Percentiles rank a stretch among this genome's conserved stretches.
Evolutionary conservation across 2,329 filamentous ascomycete species (phyloP).

Genomic region (Tolypocladium tropicale): DNA sequence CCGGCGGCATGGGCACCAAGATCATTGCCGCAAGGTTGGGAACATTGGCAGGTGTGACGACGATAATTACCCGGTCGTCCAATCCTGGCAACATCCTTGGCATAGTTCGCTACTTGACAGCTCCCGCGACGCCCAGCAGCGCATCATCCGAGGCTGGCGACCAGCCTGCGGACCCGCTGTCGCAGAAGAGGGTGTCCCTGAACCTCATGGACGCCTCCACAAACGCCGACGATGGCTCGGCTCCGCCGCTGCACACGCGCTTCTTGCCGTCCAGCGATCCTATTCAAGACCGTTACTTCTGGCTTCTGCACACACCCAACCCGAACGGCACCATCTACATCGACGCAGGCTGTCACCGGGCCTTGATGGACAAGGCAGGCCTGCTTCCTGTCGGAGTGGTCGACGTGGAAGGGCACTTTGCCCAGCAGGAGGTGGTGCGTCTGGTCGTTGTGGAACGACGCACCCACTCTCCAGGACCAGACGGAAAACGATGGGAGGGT

Average conservation of each 20-base stretch:
- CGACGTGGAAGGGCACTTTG: constrained; percentile 79
- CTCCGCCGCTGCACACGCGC: constrained; percentile 67
- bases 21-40: constrained; percentile 87
- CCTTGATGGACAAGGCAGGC: constrained; percentile 73
- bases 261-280: constrained; percentile 79
- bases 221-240: constrained; percentile 12
- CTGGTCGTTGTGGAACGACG: constrained; percentile 69
- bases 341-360: constrained; percentile 76
- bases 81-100: constrained; percentile 83
- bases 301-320: constrained; percentile 85
- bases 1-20: constrained; percentile 96
- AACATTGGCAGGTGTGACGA: constrained; percentile 89
- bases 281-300: constrained; percentile 91
- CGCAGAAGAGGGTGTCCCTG: constrained; percentile 32
- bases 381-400: constrained; percentile 86
- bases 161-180: constrained; percentile 22
- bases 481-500: constrained; percentile 39
- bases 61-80: constrained; percentile 89
- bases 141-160: constrained; percentile 9
- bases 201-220: constrained; percentile 18
- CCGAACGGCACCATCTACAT: constrained; percentile 90
- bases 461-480: constrained; percentile 25
- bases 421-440: constrained; percentile 85
- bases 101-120: constrained; percentile 74
- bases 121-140: constrained; percentile 6